A percentile compares a stretch with the other conserved stretches of the same genome.
Evolutionary conservation across 495 filamentous ascomycete species (phyloP).

Genomic region (Hyaloscypha bicolor): DNA sequence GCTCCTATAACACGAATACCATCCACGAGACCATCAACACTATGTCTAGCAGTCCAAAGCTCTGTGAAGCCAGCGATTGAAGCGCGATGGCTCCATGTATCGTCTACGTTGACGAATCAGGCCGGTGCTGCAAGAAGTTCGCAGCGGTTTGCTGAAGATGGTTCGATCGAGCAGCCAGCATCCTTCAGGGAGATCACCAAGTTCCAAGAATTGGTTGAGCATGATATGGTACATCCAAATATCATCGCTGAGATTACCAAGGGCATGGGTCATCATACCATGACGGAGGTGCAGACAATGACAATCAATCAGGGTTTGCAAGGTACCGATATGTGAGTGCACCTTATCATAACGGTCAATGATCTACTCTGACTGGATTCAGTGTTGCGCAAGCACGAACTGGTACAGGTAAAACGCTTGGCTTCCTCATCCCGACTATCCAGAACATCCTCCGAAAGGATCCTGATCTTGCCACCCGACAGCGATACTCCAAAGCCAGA

Average conservation of each 20-base stretch:
- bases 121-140: conserved; percentile 3
- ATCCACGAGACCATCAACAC: conserved; percentile 29
- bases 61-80: conserved; percentile 9
- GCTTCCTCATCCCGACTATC: conserved; percentile 76
- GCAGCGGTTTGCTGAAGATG: not conserved
- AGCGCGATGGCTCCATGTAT: conserved; percentile 36
- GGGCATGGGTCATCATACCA: conserved; percentile 75
- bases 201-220: conserved; percentile 68
- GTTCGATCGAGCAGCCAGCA: not conserved
- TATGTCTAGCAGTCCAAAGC: conserved; percentile 18
- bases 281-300: conserved; percentile 90
- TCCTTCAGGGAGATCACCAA: conserved; percentile 47
- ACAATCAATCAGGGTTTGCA: conserved; percentile 78
- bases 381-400: conserved; percentile 86
- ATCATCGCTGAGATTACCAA: conserved; percentile 71
- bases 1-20: conserved; percentile 22
- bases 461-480: conserved; percentile 46
- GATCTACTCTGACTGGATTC: conserved; percentile 32
- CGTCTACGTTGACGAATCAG: conserved; percentile 30
- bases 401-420: conserved; percentile 86
- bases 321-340: conserved; percentile 79
- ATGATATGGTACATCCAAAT: conserved; percentile 62
- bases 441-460: conserved; percentile 69
- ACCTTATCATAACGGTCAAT: not conserved
- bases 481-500: conserved; percentile 36